Conservation (phyloP, 2,329 filamentous ascomycete genomes). For the Paraphoma sp. region DNA sequence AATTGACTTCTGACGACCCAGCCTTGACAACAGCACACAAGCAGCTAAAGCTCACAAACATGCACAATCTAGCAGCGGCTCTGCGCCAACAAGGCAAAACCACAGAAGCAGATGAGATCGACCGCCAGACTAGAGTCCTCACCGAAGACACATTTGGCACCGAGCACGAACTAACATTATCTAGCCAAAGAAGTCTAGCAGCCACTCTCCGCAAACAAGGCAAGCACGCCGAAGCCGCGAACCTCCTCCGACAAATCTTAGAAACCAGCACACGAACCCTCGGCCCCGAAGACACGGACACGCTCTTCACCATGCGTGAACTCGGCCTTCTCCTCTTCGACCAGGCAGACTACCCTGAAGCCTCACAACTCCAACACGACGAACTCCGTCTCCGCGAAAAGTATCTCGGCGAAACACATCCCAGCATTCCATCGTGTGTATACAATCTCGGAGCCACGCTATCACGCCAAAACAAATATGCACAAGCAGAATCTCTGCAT, state of each 20-base stretch:
- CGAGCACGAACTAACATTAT: neutral
- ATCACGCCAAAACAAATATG: neutral
- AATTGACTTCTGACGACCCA: neutral
- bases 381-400: neutral
- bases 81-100: neutral
- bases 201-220: neutral
- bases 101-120: neutral
- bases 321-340: neutral
- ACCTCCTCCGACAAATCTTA: neutral
- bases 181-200: neutral
- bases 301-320: neutral
- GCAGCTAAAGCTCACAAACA: neutral
- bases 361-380: neutral
- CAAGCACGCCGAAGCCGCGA: neutral
- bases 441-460: neutral
- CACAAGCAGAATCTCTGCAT: neutral
- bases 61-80: neutral
- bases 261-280: neutral
- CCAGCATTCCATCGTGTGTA: neutral
- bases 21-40: neutral
- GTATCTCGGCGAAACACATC: neutral
- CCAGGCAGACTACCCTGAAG: neutral
- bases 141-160: neutral
- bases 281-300: constrained; percentile 12
- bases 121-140: neutral